Base-by-base conservation (phyloP, 2,329 filamentous ascomycete species). In the Pseudocercospora fijiensis region DNA sequence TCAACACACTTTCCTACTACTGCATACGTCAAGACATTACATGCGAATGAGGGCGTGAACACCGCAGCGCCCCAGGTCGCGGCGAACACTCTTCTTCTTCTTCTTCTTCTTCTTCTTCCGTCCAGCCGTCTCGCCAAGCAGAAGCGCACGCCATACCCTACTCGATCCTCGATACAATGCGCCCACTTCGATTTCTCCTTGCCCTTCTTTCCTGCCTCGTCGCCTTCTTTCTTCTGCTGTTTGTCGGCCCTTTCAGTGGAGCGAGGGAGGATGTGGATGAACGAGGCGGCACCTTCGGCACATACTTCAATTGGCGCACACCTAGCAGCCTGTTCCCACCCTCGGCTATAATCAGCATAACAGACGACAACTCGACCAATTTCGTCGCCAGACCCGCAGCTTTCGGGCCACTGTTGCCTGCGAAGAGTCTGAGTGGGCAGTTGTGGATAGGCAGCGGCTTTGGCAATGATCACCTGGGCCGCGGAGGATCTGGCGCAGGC, bases 341-440 rank as follows among this genome's bases (percentile, higher is more conserved):
- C 3, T 96, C 95, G 68, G 95, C 95, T 55, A 90, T 96, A 72
- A 97, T 99, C 76, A 96, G 91, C 77, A 85, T 99, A 66, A 96
- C 93, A 73, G 92, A 98, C 78, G 95, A 99, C 78, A 99, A 99
- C 78, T 96, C 92, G 70, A 99, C 95, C 11, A 96, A 96, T 71
- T 99, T 99, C 79, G 84, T 96, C 61, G 93, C 95, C 49, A 85
- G 95, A 56, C 95, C 95, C 64, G 95, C 95, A 59, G 93, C 92
- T 43, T 99, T 98, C 79, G 95, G 95, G 0, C 92, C 95, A 4
- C 80, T 85, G 43, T 80, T 99, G 43, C 90, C 90, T 0, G 77
- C 82, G 11, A 86, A 85, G 63, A 94, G 95, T 26, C 79, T 98
- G 67, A 96, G 91, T 73, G 93, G 92, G 16, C 90, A 93, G 75